Percentiles rank a stretch among this genome's conserved stretches.
These are phyloP conservation scores for Aureobasidium lini DNA, from an alignment of 2,329 filamentous ascomycete genomes.

Conservation along the genomic window DNA sequence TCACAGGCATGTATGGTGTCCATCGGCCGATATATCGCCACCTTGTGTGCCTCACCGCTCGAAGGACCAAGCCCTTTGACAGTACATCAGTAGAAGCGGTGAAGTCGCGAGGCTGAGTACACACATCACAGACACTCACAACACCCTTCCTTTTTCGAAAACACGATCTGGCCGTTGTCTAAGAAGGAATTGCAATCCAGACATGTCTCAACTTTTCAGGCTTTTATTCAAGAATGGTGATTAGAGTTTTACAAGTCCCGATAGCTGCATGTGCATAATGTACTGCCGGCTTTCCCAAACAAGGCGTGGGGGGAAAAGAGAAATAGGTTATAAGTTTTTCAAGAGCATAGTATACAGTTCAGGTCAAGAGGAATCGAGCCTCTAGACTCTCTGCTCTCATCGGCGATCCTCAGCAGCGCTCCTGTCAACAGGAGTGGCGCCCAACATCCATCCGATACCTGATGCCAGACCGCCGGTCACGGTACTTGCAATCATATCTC, in stretches of 20 bases:
- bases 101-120: not conserved
- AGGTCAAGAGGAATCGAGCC: not conserved
- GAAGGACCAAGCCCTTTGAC: not conserved
- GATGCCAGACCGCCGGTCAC: slow-evolving; percentile 55
- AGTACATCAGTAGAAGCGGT: not conserved
- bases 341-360: too few species aligned
- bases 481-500: slow-evolving; percentile 63
- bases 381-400: not conserved
- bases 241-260: too few species aligned
- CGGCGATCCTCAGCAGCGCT: slow-evolving; percentile 6
- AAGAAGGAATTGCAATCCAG: not conserved
- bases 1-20: too few species aligned
- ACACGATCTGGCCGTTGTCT: not conserved
- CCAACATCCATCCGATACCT: slow-evolving; percentile 59
- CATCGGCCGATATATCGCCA: too few species aligned
- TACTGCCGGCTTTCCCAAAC: too few species aligned
- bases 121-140: not conserved
- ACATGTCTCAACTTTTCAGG: not conserved
- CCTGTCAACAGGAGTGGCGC: slow-evolving; percentile 31
- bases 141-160: not conserved
- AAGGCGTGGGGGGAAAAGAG: too few species aligned
- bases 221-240: not conserved
- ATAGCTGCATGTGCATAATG: too few species aligned
- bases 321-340: too few species aligned
- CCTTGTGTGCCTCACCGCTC: not conserved